A percentile compares a stretch with the other conserved stretches of the same genome.
Conservation (phyloP, 2,329 filamentous ascomycete genomes). For the Diplodia scrobiculata region DNA sequence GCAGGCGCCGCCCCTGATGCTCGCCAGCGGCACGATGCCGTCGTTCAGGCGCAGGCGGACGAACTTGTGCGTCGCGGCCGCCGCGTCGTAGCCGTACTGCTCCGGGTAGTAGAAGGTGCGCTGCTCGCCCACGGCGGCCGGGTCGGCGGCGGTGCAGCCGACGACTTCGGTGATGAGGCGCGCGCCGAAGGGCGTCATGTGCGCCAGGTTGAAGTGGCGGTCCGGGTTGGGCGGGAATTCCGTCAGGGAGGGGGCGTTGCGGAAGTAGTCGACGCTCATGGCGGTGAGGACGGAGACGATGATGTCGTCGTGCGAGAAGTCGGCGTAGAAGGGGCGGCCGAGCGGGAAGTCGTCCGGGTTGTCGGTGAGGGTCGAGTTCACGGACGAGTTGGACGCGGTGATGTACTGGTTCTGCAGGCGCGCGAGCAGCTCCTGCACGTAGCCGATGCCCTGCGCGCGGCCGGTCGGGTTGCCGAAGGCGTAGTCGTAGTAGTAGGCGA, state of each 20-base stretch:
- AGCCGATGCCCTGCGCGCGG: conserved; percentile 57
- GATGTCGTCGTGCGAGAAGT: conserved; percentile 59
- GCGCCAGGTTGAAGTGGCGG: conserved; percentile 54
- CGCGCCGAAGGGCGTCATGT: conserved; percentile 59
- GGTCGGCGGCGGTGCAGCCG: conserved; percentile 50
- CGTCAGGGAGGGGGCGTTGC: conserved; percentile 49
- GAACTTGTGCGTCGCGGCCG: conserved; percentile 34
- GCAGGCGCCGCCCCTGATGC: conserved; percentile 13
- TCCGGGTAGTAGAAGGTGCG: conserved; percentile 48
- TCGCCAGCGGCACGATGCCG: conserved; percentile 22
- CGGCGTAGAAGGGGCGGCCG: conserved; percentile 54
- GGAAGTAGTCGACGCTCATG: conserved; percentile 59
- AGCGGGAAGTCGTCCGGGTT: conserved; percentile 53
- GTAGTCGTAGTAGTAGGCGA: conserved; percentile 55
- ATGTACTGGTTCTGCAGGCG: conserved; percentile 54
- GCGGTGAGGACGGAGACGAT: conserved; percentile 55
- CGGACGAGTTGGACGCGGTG: conserved; percentile 52
- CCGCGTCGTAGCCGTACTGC: conserved; percentile 52
- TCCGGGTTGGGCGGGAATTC: conserved; percentile 50
- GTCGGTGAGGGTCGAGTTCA: conserved; percentile 55
- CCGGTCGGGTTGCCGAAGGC: conserved; percentile 54
- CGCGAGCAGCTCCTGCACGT: conserved; percentile 56
- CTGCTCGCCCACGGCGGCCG: conserved; percentile 46
- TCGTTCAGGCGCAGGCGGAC: conserved; percentile 19
- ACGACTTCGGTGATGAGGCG: conserved; percentile 60